A percentile compares a stretch with the other conserved stretches of the same genome.
phyloP scores from a whole-genome alignment of 306 rosid species.

The Ammopiptanthus mongolicus region DNA sequence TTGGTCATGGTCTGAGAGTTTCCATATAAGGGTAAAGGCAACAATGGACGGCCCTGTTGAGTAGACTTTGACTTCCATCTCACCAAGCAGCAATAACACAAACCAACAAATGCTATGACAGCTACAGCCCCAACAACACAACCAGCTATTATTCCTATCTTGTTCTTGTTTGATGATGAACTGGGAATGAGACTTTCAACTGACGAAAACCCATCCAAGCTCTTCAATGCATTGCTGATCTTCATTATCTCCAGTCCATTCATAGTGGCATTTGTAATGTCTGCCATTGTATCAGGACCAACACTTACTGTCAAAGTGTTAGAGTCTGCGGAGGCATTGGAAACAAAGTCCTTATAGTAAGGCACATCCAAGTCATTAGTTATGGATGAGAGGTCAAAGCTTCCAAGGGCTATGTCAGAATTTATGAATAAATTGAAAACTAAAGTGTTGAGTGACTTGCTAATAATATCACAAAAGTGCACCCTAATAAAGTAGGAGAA shows the following conservation, averaged over 20 bases:
- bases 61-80: slow-evolving; percentile 46
- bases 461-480: slow-evolving; percentile 83
- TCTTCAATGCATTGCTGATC: slow-evolving; percentile 61
- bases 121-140: slow-evolving; percentile 43
- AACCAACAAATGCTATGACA: slow-evolving; percentile 40
- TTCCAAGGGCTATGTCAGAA: slow-evolving; percentile 48
- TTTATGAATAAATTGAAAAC: slow-evolving; percentile 82
- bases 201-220: slow-evolving; percentile 61
- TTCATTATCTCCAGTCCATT: slow-evolving; percentile 84
- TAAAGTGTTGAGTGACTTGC: slow-evolving; percentile 60
- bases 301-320: slow-evolving; percentile 72
- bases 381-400: slow-evolving; percentile 71
- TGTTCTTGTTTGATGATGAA: slow-evolving; percentile 40
- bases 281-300: slow-evolving; percentile 79
- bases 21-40: slow-evolving; percentile 78
- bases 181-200: slow-evolving; percentile 55
- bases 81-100: slow-evolving; percentile 50
- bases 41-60: slow-evolving; percentile 69
- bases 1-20: slow-evolving; percentile 87
- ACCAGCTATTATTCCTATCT: slow-evolving; percentile 42
- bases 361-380: slow-evolving; percentile 65
- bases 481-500: slow-evolving; percentile 70
- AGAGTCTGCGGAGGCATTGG: slow-evolving; percentile 46
- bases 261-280: slow-evolving; percentile 59
- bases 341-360: slow-evolving; percentile 60